These are phyloP conservation scores for Penicillium crystallinum DNA, from an alignment of 495 filamentous ascomycete genomes.

Conservation along the genomic window DNA sequence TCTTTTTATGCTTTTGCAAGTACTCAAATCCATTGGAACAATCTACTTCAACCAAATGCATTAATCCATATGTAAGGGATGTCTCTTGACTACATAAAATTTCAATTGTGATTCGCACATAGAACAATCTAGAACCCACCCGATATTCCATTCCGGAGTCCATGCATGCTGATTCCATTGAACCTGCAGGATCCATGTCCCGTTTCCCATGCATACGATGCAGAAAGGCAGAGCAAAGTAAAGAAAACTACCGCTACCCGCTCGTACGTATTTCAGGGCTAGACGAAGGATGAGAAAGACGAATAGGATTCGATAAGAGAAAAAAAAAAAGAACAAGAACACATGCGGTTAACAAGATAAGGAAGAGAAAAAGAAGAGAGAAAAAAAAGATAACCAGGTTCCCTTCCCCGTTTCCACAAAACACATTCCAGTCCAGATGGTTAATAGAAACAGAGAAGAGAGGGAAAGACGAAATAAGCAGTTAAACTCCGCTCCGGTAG, in stretches of 20 bases:
- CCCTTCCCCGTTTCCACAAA: conserved; percentile 30
- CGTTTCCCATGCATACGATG: not conserved
- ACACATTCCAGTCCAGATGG: conserved; percentile 26
- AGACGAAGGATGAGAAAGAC: not conserved
- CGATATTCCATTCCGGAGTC: not conserved
- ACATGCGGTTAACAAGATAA: conserved; percentile 29
- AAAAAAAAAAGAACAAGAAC: conserved; percentile 14
- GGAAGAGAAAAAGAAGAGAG: conserved; percentile 19
- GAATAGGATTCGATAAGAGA: conserved; percentile 12
- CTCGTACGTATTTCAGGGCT: not conserved
- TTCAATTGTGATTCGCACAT: too few relatives aligned
- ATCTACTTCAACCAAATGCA: too few relatives aligned
- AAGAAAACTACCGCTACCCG: not conserved
- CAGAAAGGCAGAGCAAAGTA: not conserved
- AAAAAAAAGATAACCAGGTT: conserved; percentile 27
- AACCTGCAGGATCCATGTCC: not conserved
- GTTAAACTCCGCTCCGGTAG: conserved; percentile 16
- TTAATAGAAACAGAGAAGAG: conserved; percentile 23
- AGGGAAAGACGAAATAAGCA: conserved; percentile 14
- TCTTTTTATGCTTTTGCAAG: too few relatives aligned
- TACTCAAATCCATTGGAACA: too few relatives aligned
- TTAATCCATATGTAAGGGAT: not conserved
- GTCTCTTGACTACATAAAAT: too few relatives aligned
- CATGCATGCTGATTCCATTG: too few relatives aligned
- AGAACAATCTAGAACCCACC: too few relatives aligned